Percentiles rank a stretch among this genome's conserved stretches.
These are phyloP conservation scores for Themeda triandra DNA, from an alignment of 176 grass and related monocot genomes.

Conservation along the genomic window DNA sequence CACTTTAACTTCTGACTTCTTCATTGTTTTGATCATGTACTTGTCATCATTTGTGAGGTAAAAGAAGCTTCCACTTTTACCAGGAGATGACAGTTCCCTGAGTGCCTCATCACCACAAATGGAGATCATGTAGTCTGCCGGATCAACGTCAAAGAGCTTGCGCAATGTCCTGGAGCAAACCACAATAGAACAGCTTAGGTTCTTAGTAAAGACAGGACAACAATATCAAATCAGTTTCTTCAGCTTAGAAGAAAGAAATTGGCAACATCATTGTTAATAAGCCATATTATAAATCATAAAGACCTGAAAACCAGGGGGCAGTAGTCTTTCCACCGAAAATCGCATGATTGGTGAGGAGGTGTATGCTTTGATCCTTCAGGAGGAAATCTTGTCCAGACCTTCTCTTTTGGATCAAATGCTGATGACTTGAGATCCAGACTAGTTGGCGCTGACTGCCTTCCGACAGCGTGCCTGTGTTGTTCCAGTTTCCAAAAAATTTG, in stretches of 20 bases:
- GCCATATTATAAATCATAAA: not conserved
- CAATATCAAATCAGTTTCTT: not conserved
- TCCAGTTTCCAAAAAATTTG: not conserved
- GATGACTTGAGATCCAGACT: not conserved
- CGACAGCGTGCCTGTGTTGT: not conserved
- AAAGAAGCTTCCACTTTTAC: not conserved
- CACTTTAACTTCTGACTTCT: not conserved
- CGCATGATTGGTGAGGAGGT: not conserved
- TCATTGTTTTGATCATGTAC: not conserved
- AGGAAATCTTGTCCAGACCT: not conserved
- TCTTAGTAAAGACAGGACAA: not conserved
- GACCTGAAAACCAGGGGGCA: not conserved
- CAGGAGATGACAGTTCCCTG: not conserved
- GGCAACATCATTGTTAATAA: not conserved
- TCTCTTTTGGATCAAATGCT: not conserved
- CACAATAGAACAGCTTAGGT: not conserved
- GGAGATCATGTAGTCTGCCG: not conserved
- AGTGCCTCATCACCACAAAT: not conserved
- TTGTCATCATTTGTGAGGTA: not conserved
- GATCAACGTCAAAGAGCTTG: not conserved
- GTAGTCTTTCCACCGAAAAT: not conserved
- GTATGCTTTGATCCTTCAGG: not conserved
- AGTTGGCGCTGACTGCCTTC: not conserved
- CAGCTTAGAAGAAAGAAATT: not conserved
- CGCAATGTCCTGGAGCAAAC: not conserved